Base-by-base conservation (phyloP, 495 filamentous ascomycete species). In the Penicillium taxi region DNA sequence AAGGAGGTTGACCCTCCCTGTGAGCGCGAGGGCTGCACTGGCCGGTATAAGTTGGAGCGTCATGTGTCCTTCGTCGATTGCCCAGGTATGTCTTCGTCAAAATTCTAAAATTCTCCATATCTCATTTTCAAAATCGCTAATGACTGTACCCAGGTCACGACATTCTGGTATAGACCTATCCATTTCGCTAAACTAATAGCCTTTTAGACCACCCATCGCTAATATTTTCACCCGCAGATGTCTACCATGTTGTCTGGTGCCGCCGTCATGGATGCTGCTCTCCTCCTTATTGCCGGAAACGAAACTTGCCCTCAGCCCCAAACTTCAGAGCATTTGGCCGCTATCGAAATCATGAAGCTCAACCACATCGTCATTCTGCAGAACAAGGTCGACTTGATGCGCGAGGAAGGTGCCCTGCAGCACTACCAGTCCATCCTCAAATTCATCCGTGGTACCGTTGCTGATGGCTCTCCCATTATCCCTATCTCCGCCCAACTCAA, bases 211-310 rank as follows among this genome's bases (percentile, higher is more conserved):
- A 19, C 14, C 18, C 12, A 16, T n/a, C 11, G 9, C 45, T 48
- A 37, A 48, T 27, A 23, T 6, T 5, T 21, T 41, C 22, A 5
- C 9, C 12, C n/a, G n/a, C 34, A 48, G 45, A 98, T 98, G 91
- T 95, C 89, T 64, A 98, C 91, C 41, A 98, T 96, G 91, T 80
- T 96, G 67, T 98, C 91, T 58, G 93, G 91, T 55, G 91, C 91
- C 52, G 91, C 91, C 27, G 91, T 98, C 72, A 98, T 98, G 91
- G 91, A 98, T 62, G 91, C 91, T 32, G 93, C 93, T 21, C 75
- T 98, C 20, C 78, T 98, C 20, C 73, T 98, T 26, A 96, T 98
- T 58, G 93, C 91, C 42, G 93, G 91, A 68, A 98, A 98, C 71
- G 91, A 98, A 83, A 82, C 83, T 12, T 96, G 91, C 66, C 91